Base-by-base conservation (phyloP, 208 protist species). In the Leishmania martiniquensis region DNA sequence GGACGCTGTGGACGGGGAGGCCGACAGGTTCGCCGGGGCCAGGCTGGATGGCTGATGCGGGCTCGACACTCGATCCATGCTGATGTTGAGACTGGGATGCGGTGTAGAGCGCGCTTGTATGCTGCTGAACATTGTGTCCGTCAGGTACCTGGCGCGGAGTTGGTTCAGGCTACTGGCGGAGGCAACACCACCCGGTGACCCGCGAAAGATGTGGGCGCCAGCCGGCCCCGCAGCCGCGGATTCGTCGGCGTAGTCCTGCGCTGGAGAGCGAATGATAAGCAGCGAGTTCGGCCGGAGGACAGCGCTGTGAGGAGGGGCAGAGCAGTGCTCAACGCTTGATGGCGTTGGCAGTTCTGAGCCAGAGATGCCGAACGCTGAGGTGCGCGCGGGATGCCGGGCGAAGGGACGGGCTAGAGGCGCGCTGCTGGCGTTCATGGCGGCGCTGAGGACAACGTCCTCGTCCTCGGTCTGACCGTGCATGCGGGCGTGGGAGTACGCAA, bases 101-200 rank as follows among this genome's bases (percentile, higher is more conserved):
- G 71, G 76, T 29, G 52, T 2, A 29, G 7, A 59, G 17, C 17
- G 72, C 62, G 63, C 2, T 29, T 32, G 67, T 62, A 60, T 5
- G 29, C 45, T 62, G 39, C 77, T 51, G 47, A 54, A 72, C 20
- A 51, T 42, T 65, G 74, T 77, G 39, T 15, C 63, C 10, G 78
- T 82, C 25, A 82, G 72, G 71, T 82, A 82, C 1, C 72, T 82
- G 22, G 78, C 78, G n/a, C 72, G 78, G 32, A 82, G 71, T 42
- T 54, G 74, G 15, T 22, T 59, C 54, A 9, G 54, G 15, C 54
- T 22, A 5, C 22, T 22, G 54, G 54, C 65, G 9, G 44, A 44
- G 44, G 39, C 32, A 39, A 45, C 63, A 39, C 63, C 63, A 68
- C 32, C 63, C 32, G 32, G 22, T n/a, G 29, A 10, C 3, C 32